Evolutionary conservation across 2,329 filamentous ascomycete genomes (phyloP), one percentile per base, ranked within the genome.

Genomic region (Monilinia fructicola): DNA sequence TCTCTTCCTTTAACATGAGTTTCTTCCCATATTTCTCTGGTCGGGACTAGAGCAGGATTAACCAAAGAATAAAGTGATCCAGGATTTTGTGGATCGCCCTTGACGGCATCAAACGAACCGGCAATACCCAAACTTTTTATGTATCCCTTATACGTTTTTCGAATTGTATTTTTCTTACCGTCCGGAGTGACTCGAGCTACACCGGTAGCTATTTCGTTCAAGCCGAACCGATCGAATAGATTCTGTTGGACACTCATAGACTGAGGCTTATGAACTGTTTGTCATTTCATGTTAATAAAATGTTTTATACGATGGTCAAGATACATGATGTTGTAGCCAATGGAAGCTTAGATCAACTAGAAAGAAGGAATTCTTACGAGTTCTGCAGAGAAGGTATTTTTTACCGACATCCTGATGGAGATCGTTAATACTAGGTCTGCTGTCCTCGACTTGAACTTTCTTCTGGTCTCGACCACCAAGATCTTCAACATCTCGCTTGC

Each of bases 71-170:
- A 81, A 0, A 80, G 79, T 10, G 80, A 80, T 44, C 53, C 54
- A 9, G 54, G 60, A 7, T 46, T 42, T 48, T 81, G 79, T 26
- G 80, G 78, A 53, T 86, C 84, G 72, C 85, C 84, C 78, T 86
- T 87, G 38, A 81, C 78, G 4, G 80, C 79, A 71, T 89, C 86
- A 71, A 87, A 89, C 67, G 86, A 83, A 12, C 87, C 87, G 64
- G 82, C 83, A 35, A 89, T 80, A 46, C 85, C 85, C 42, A 89
- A 78, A 55, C 82, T 83, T 79, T 89, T 89, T 75, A 89, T 86
- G 71, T 89, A 85, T 63, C 86, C 86, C 77, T 89, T 89, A 79
- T 89, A 89, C 21, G 86, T 88, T 75, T 89, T 89, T 35, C 87
- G 83, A 59, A 89, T 79, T 70, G 84, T 85, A 73, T 89, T 89